These are phyloP conservation scores for Phytophthora fragariae DNA, from an alignment of 352 stramenopile species.

Conservation along the genomic window DNA sequence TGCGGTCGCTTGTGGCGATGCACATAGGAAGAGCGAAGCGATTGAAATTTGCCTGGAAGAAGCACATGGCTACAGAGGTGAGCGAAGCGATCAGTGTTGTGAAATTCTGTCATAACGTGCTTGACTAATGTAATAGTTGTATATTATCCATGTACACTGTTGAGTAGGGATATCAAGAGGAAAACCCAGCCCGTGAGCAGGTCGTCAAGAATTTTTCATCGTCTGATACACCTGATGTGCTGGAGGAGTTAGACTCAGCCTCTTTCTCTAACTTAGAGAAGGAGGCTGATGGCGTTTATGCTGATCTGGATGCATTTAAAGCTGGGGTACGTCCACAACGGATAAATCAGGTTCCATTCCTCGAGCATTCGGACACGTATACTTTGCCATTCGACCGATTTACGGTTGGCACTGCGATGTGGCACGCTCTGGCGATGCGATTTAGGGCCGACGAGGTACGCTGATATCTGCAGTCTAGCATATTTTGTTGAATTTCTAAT, in stretches of 20 bases:
- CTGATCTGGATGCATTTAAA: slow-evolving; percentile 18
- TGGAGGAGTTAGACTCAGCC: slow-evolving; percentile 14
- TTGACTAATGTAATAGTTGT: not conserved
- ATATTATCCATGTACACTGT: too few species aligned
- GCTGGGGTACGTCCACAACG: not conserved
- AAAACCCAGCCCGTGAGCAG: not conserved
- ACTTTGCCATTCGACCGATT: slow-evolving; percentile 23
- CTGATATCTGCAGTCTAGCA: not conserved
- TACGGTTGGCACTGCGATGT: slow-evolving; percentile 9
- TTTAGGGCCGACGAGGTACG: slow-evolving; percentile 24
- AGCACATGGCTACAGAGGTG: slow-evolving; percentile 25
- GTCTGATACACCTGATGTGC: slow-evolving; percentile 11
- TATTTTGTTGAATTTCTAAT: not conserved
- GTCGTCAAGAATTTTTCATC: not conserved
- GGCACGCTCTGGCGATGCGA: slow-evolving; percentile 13
- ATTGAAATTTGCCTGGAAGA: slow-evolving; percentile 31
- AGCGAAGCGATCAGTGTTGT: not conserved
- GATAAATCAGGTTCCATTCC: slow-evolving; percentile 9
- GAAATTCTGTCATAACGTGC: not conserved
- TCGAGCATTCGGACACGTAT: slow-evolving; percentile 23
- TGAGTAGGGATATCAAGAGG: slow-evolving; percentile 10
- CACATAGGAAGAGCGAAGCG: slow-evolving; percentile 24
- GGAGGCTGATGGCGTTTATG: slow-evolving; percentile 19
- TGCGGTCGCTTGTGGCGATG: slow-evolving; percentile 26
- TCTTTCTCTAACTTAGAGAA: too few species aligned